Evolutionary conservation across 2,329 filamentous ascomycete genomes (phyloP), one percentile per base, ranked within the genome.

Genomic region (Cercospora beticola): DNA sequence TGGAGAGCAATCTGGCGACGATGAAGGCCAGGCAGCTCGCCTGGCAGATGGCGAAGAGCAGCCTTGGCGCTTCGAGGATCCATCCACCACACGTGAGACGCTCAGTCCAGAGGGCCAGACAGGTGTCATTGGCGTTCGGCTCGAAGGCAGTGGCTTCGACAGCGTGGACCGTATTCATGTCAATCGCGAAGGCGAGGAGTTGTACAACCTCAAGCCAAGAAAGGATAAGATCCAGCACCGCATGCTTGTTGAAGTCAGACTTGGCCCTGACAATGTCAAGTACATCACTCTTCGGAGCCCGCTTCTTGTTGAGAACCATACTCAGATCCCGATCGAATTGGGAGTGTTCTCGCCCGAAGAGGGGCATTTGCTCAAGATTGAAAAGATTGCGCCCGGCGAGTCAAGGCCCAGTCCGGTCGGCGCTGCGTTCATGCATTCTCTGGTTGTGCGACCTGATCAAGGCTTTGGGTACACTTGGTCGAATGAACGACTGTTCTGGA

Each of bases 381-480:
- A 99, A 81, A 98, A 98, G 83, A 94, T 99, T 66, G 87, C 93
- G 0, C 96, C 95, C 0, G 95, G 96, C 0, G 94, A 97, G 78
- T 90, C 90, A 63, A 88, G 93, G 18, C 94, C 95, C 8, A 92
- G 93, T 10, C 95, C 95, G 0, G 93, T 99, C 6, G 96, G 95
- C 14, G 93, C 94, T 1, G 93, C 92, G 0, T 98, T 90, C 77
- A 87, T 96, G 81, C 96, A 98, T 81, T 93, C 90, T 0, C 84
- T 97, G 7, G 86, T 99, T 8, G 85, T 99, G 54, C 89, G 95
- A 36, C 95, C 95, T 1, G 95, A 98, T 78, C 93, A 95, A 75
- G 95, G 95, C 4, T 99, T 99, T 76, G 95, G 95, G 1, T 99
- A 97, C 78, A 89, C 92, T 68, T 99, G 95, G 95, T 97, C 93